These are phyloP conservation scores for Pleodorina starrii DNA, from an alignment of 139 green algal species.

Conservation along the genomic window DNA sequence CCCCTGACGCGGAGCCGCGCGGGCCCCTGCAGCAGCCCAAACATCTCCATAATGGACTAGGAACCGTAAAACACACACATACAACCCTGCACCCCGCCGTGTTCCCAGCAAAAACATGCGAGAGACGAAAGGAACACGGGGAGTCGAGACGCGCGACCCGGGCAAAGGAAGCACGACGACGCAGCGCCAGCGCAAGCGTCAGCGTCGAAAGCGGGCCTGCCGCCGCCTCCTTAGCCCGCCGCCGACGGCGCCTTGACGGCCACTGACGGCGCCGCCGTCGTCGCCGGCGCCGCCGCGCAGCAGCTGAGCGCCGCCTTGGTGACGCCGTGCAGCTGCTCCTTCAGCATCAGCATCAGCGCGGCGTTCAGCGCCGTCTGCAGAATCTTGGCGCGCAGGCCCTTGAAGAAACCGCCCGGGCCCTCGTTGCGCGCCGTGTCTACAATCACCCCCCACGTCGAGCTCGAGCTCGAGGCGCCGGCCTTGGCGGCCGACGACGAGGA, in stretches of 20 bases:
- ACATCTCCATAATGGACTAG: too few relatives aligned
- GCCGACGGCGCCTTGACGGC: too few relatives aligned
- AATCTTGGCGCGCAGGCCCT: constrained; percentile 87
- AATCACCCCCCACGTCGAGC: constrained; percentile 65
- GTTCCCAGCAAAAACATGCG: too few relatives aligned
- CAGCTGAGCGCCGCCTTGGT: constrained; percentile 15
- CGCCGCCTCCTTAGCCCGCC: too few relatives aligned
- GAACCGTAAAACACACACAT: too few relatives aligned
- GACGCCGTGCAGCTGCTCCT: constrained; percentile 77
- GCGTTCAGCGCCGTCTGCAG: constrained; percentile 84
- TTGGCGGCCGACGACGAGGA: background rate
- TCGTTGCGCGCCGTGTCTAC: constrained; percentile 66
- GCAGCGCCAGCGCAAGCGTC: background rate
- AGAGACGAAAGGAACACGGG: background rate
- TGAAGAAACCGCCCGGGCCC: constrained; percentile 76
- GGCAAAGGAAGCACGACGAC: background rate
- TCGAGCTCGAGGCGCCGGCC: background rate
- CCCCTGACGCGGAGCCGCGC: too few relatives aligned
- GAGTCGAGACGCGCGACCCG: background rate
- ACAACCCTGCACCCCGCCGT: too few relatives aligned
- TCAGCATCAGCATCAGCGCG: constrained; percentile 86
- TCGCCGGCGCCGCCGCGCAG: background rate
- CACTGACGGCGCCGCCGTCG: too few relatives aligned
- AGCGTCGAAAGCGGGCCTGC: too few relatives aligned
- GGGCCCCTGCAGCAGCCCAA: too few relatives aligned